Conservation (phyloP, 129 eudicot genomes). For the Erigeron canadensis region DNA sequence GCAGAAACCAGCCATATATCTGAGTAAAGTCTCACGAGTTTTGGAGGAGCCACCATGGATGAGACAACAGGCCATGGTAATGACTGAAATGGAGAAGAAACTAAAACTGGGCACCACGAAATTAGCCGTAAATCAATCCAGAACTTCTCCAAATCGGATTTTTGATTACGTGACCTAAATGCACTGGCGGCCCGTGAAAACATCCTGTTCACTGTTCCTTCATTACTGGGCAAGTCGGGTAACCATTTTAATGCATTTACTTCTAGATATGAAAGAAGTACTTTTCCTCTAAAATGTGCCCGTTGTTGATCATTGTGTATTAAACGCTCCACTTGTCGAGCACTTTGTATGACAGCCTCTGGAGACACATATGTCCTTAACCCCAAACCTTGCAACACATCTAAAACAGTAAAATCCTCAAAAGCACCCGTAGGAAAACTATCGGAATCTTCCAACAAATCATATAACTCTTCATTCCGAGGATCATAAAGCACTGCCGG, state of each 20-base stretch:
- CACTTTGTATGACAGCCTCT: constrained; percentile 80
- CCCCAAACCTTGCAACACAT: constrained; percentile 85
- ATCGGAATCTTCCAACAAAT: constrained; percentile 81
- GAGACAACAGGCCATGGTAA: constrained; percentile 94
- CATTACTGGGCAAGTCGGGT: constrained; percentile 50
- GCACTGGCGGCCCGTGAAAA: constrained; percentile 81
- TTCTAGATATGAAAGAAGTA: constrained; percentile 89
- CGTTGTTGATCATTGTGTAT: constrained; percentile 60
- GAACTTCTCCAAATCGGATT: constrained; percentile 80
- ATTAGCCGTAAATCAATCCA: constrained; percentile 88
- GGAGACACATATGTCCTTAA: constrained; percentile 79
- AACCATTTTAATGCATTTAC: constrained; percentile 88
- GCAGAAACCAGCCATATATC: constrained; percentile 98
- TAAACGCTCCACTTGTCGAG: constrained; percentile 69
- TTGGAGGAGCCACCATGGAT: constrained; percentile 93
- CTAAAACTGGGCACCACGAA: constrained; percentile 93
- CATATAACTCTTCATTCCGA: constrained; percentile 84
- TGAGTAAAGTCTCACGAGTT: constrained; percentile 68
- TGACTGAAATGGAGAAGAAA: constrained; percentile 71
- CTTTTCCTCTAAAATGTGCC: constrained; percentile 83
- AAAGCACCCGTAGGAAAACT: constrained; percentile 80
- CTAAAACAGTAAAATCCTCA: constrained; percentile 60
- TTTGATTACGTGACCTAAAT: constrained; percentile 62
- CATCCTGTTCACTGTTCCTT: constrained; percentile 65
- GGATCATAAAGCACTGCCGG: constrained; percentile 85